These are phyloP conservation scores for Debaryomyces udenii DNA, from an alignment of 1,139 yeast genomes.

Conservation along the genomic window DNA sequence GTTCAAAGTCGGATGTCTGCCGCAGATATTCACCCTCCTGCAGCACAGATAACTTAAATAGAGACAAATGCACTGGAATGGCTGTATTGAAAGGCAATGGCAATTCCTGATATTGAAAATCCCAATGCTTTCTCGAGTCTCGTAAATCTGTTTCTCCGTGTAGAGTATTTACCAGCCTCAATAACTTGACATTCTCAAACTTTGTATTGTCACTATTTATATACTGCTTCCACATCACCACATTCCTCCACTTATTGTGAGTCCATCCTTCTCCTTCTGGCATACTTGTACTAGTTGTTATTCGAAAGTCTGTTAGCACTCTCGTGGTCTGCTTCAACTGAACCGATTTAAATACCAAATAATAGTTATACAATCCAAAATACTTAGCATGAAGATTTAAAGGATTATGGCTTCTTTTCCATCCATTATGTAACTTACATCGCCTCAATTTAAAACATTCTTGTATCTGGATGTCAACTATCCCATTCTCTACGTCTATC, in stretches of 20 bases:
- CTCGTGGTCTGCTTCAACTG: constrained; percentile 5
- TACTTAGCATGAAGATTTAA: constrained; percentile 10
- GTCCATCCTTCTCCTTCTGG: constrained; percentile 12
- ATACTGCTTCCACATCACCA: constrained; percentile 13
- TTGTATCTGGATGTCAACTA: constrained; percentile 13
- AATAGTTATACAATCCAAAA: constrained; percentile 8
- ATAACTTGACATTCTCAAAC: constrained; percentile 7
- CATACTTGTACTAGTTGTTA: constrained; percentile 4
- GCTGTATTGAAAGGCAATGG: constrained; percentile 17
- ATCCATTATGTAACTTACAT: constrained; percentile 10
- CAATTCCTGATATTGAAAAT: constrained; percentile 18
- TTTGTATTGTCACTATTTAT: not conserved
- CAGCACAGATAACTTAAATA: constrained; percentile 11
- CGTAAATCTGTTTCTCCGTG: constrained; percentile 24
- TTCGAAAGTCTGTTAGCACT: constrained; percentile 11
- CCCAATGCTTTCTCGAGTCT: constrained; percentile 23
- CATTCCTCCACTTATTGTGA: constrained; percentile 5
- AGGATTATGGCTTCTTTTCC: constrained; percentile 10
- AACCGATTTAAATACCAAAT: constrained; percentile 5
- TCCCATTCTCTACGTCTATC: constrained; percentile 5
- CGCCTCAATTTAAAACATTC: constrained; percentile 10
- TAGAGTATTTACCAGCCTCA: constrained; percentile 25
- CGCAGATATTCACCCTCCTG: constrained; percentile 9
- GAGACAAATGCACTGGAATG: constrained; percentile 21
- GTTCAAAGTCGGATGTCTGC: constrained; percentile 6